phyloP scores from a whole-genome alignment of 768 basidiomycete species.

The Boletus reticulatus region DNA sequence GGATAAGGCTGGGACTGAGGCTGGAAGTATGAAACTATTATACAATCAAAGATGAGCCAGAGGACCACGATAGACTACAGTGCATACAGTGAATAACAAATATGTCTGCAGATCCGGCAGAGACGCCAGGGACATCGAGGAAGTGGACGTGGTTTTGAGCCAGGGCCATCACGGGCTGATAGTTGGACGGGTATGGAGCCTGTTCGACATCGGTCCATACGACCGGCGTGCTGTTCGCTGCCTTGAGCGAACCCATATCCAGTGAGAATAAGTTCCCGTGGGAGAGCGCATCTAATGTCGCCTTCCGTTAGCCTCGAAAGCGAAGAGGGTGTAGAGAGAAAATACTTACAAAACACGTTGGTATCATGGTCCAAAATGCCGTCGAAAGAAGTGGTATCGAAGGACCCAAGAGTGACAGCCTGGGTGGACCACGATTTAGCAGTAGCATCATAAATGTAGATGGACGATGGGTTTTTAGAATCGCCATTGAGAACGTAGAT shows the following conservation, averaged over 20 bases:
- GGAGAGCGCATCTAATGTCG: constrained; percentile 61
- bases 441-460: constrained; percentile 81
- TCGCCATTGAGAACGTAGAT: constrained; percentile 85
- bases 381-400: constrained; percentile 62
- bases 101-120: constrained; percentile 71
- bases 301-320: constrained; percentile 5
- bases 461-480: constrained; percentile 56
- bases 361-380: constrained; percentile 94
- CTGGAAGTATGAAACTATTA: constrained; percentile 75
- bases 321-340: neutral
- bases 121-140: constrained; percentile 63
- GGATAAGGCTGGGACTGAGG: constrained; percentile 61
- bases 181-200: constrained; percentile 55
- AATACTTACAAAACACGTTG: constrained; percentile 71
- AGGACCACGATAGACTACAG: neutral
- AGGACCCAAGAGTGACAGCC: constrained; percentile 46
- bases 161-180: constrained; percentile 74
- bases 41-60: neutral
- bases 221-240: constrained; percentile 55
- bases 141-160: constrained; percentile 89
- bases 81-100: constrained; percentile 89
- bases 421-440: constrained; percentile 81
- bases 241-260: constrained; percentile 63
- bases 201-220: constrained; percentile 63
- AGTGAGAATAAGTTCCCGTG: constrained; percentile 63